phyloP scores from a whole-genome alignment of 306 rosid species.

The Vicia villosa region DNA sequence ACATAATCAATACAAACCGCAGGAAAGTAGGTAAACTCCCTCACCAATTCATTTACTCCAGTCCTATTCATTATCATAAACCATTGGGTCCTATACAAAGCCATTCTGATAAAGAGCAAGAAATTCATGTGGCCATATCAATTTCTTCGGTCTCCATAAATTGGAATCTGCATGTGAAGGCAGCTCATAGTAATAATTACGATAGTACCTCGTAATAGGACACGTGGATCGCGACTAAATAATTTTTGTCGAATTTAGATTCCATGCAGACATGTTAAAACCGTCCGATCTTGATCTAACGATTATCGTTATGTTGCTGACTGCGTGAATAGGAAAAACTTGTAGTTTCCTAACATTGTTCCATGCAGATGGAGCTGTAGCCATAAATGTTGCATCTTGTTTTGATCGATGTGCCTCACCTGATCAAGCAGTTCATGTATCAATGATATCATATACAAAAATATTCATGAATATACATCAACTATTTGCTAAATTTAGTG shows the following conservation, averaged over 20 bases:
- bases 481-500: neutral
- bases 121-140: conserved; percentile 25
- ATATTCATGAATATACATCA: neutral
- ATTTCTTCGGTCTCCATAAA: conserved; percentile 34
- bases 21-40: conserved; percentile 46
- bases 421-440: conserved; percentile 13
- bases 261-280: too few species aligned
- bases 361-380: neutral
- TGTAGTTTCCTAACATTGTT: neutral
- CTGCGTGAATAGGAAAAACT: too few species aligned
- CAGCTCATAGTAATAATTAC: neutral
- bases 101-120: neutral
- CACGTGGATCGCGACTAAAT: conserved; percentile 27
- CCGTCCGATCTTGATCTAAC: too few species aligned
- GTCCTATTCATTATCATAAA: conserved; percentile 31
- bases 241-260: too few species aligned
- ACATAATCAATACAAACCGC: conserved; percentile 27
- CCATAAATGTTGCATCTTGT: conserved; percentile 28
- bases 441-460: neutral
- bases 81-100: conserved; percentile 20
- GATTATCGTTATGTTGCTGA: too few species aligned
- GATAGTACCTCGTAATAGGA: neutral
- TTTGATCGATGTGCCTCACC: neutral
- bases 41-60: conserved; percentile 27
- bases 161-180: conserved; percentile 34